Base-by-base conservation (phyloP, 352 stramenopile species). In the Pythium phragmitis region DNA sequence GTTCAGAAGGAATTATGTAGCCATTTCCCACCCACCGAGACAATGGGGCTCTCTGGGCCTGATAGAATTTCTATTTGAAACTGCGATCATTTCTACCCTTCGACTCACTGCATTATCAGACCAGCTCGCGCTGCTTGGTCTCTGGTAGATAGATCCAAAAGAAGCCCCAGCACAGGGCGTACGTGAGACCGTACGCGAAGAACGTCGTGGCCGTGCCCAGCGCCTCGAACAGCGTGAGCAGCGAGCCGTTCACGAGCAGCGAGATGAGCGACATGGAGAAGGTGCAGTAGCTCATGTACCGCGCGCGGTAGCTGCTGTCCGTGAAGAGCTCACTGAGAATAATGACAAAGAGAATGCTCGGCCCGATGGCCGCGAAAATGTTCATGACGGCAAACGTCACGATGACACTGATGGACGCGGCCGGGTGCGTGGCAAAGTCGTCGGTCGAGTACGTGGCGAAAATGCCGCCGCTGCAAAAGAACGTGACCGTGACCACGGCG, bases 221-320 rank as follows among this genome's bases (percentile, higher is more conserved):
- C 47, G 63, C 69, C 63, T 91, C 74, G 47, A 95, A 95, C 14
- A 93, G 69, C 42, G 82, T 79, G 14, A 95, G 75, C 74, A 95
- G 71, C 47, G 84, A 82, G 45, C 87, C 87, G 63, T 95, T 95
- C 37, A 93, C 77, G 48, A 93, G 72, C 55, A 93, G 70, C 55
- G 87, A 93, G 52, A 93, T 85, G 53, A 92, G 76, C 53, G 86
- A 95, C 86, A 95, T 95, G 42, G 84, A 69, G 65, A 95, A 95
- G 42, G 86, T 95, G 65, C 86, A 95, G 73, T 92, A 93, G 76
- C 86, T 93, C 84, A 93, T 95, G 78, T 91, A 93, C 21, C 74
- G 69, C 28, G 86, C 86, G 19, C 86, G 86, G 62, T 92, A 89
- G 68, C 74, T 89, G 62, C 75, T 87, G 74, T 92, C 79, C 49